Base-by-base conservation (phyloP, 805 yeast genomes). In the Metschnikowia drakensbergensis region DNA sequence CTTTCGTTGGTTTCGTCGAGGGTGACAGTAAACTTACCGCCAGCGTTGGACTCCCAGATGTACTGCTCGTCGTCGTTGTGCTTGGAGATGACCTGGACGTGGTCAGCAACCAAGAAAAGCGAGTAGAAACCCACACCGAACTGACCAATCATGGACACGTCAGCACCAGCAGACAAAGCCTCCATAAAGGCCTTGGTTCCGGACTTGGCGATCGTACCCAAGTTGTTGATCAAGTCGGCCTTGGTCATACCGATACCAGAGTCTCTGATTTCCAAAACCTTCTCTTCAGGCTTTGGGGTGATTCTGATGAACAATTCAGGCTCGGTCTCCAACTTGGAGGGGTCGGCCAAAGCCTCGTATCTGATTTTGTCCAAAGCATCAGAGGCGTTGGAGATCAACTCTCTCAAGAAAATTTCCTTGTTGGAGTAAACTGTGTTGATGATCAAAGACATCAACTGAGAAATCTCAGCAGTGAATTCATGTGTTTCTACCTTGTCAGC, bases 51-150 rank as follows among this genome's bases (percentile, higher is more conserved):
- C 80, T 94, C 99, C 99, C 99, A 94, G 65, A 94, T 79, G 84
- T 94, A 94, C 80, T 94, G 99, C 73, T 94, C 98, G 71, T 94
- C 99, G 66, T 94, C 99, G 70, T 94, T 94, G 83, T 90, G 86
- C 82, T 94, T 94, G 54, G 99, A 88, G 71, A 94, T 88, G 63
- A 94, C 99, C 79, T 94, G 97, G 58, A 94, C 99, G 63, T 83
- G 88, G 79, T 94, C 99, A 64, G 99, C 98, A 69, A 94, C 99
- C 79, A 94, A 83, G 88, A 94, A 94, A 61, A 92, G 81, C 48
- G 99, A 94, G 86, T 94, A 94, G 92, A 94, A 94, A 84, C 99
- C 99, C 64, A 94, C 99, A 90, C 99, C 99, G 80, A 94, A 94
- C 80, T 94, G 99, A 83, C 99, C 99, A 78, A 94, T 94, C 99